Conservation (phyloP, 1,139 yeast species). For the Sugiyamaella neomexicana region DNA sequence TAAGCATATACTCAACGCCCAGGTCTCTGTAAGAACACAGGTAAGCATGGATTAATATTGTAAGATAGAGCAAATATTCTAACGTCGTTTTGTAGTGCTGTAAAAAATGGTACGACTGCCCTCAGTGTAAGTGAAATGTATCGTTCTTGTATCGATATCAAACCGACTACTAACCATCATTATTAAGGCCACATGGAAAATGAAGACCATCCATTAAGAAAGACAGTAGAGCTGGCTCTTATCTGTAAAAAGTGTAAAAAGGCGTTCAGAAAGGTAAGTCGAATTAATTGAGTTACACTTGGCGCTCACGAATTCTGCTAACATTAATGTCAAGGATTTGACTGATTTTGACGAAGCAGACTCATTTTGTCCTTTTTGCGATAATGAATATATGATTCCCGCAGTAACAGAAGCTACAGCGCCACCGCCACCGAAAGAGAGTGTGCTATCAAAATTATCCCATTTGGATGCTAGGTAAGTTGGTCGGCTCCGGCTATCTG, state of each 20-base stretch:
- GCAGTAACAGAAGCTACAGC: constrained; percentile 30
- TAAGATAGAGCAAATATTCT: not conserved
- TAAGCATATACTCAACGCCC: constrained; percentile 42
- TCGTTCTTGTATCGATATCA: not conserved
- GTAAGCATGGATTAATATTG: constrained; percentile 27
- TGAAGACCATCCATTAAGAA: constrained; percentile 39
- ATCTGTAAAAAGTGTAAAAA: constrained; percentile 43
- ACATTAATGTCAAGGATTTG: constrained; percentile 29
- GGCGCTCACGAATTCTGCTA: constrained; percentile 8
- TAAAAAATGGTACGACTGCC: constrained; percentile 43
- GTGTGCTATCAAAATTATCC: constrained; percentile 25
- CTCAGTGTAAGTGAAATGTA: constrained; percentile 35
- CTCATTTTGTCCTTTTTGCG: constrained; percentile 43
- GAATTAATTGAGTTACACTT: no score
- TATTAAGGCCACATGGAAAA: constrained; percentile 37
- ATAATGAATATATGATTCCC: constrained; percentile 41
- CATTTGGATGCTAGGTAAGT: constrained; percentile 36
- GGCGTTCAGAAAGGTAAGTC: constrained; percentile 40
- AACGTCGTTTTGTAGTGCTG: constrained; percentile 34
- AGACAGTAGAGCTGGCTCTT: constrained; percentile 41
- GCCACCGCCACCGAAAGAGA: constrained; percentile 24
- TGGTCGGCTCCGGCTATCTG: no score
- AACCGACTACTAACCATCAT: constrained; percentile 1
- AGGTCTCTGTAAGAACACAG: constrained; percentile 42
- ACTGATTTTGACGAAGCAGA: constrained; percentile 43